These are phyloP conservation scores for Penicillium paxilli DNA, from an alignment of 495 filamentous ascomycete species.

Conservation along the genomic window DNA sequence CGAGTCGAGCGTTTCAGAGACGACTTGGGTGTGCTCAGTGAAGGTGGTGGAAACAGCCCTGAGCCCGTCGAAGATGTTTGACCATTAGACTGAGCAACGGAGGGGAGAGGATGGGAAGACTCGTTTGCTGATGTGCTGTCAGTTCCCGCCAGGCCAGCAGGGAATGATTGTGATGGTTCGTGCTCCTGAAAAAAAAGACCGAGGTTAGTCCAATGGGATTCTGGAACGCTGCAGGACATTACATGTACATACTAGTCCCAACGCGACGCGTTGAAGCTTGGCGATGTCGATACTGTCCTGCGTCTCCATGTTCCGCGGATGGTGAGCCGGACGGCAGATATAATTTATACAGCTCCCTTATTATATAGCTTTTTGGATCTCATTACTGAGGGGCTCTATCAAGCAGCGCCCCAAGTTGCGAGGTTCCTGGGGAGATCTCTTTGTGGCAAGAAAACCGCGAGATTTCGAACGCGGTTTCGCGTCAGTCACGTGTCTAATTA, in stretches of 20 bases:
- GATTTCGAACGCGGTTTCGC: conserved; percentile 39
- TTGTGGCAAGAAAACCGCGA: conserved; percentile 3
- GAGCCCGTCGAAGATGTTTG: neutral
- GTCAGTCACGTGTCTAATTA: conserved; percentile 2
- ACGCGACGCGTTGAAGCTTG: conserved; percentile 49
- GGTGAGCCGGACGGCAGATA: no score
- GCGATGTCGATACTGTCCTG: conserved; percentile 52
- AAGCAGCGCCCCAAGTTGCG: no score
- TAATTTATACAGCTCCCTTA: no score
- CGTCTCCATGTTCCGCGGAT: conserved; percentile 37
- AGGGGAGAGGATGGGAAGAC: neutral
- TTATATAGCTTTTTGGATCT: neutral
- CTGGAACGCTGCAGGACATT: conserved; percentile 29
- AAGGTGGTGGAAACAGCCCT: conserved; percentile 2
- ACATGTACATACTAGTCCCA: conserved; percentile 49
- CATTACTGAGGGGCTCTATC: no score
- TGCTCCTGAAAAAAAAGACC: conserved; percentile 32
- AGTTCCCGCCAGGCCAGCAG: conserved; percentile 6
- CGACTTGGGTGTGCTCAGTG: conserved; percentile 9
- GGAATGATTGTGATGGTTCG: conserved; percentile 27
- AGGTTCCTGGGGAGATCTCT: no score
- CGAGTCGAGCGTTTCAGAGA: neutral
- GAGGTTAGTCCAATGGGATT: conserved; percentile 33
- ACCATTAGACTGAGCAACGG: conserved; percentile 7
- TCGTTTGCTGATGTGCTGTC: conserved; percentile 9